A percentile compares a stretch with the other conserved stretches of the same genome.
Conservation (phyloP, 768 basidiomycete species). For the Lyophyllum decastes region DNA sequence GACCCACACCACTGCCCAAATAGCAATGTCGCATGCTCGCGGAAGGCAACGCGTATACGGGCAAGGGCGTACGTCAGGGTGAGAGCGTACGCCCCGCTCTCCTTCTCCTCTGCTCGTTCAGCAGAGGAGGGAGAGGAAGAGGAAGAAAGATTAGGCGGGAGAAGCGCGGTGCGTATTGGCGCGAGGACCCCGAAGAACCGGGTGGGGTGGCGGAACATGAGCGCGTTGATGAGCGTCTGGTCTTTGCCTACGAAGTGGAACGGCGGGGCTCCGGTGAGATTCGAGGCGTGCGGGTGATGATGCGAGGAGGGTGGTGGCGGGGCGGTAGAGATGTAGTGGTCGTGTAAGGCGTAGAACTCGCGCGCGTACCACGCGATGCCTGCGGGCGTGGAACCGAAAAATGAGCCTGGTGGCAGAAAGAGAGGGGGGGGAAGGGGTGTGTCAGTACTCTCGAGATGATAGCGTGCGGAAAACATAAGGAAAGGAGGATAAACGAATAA, state of each 20-base stretch:
- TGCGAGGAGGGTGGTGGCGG: constrained; percentile 22
- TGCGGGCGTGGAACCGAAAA: constrained; percentile 52
- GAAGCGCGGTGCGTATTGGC: constrained; percentile 16
- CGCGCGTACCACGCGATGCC: constrained; percentile 47
- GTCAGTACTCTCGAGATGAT: not conserved
- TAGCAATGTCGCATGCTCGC: constrained; percentile 1
- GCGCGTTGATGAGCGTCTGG: constrained; percentile 52
- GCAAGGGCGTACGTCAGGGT: not conserved
- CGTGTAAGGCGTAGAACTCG: constrained; percentile 51
- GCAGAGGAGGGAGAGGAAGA: too few species aligned
- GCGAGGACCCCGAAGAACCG: constrained; percentile 41
- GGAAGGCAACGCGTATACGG: not conserved
- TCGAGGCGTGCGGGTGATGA: constrained; percentile 31
- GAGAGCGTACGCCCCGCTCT: not conserved
- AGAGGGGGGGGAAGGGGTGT: not conserved
- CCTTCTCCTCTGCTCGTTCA: not conserved
- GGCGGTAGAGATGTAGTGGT: constrained; percentile 46
- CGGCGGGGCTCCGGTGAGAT: not conserved
- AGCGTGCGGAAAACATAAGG: not conserved
- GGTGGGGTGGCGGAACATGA: constrained; percentile 45
- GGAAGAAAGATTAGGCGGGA: not conserved
- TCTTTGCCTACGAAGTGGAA: constrained; percentile 57
- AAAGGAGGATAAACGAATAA: not conserved
- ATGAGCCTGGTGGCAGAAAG: constrained; percentile 41
- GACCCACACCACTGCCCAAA: constrained; percentile 31